Percentiles rank a stretch among this genome's conserved stretches.
Conservation (phyloP, 805 yeast genomes). For the Cyberlindnera euphorbiiphila region DNA sequence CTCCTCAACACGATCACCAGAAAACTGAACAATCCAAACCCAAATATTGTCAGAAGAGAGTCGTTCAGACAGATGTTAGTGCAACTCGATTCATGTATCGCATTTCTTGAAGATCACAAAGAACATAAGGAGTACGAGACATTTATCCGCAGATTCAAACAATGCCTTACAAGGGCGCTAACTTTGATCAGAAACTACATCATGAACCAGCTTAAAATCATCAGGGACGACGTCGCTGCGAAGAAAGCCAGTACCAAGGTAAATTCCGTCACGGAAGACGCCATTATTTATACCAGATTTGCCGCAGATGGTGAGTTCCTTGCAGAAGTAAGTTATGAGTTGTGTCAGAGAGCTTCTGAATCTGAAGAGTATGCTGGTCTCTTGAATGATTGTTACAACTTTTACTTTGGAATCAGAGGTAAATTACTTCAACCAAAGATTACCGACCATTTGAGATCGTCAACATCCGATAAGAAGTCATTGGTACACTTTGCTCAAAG, state of each 20-base stretch:
- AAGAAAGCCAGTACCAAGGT: constrained; percentile 26
- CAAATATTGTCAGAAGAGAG: constrained; percentile 57
- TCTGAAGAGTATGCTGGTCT: constrained; percentile 63
- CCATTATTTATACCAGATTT: constrained; percentile 66
- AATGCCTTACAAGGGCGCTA: constrained; percentile 77
- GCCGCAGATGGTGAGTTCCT: constrained; percentile 39
- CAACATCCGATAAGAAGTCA: constrained; percentile 27
- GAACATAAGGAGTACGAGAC: constrained; percentile 60
- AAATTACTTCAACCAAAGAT: constrained; percentile 44
- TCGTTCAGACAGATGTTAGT: constrained; percentile 50
- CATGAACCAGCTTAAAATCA: constrained; percentile 35
- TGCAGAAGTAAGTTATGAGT: constrained; percentile 32
- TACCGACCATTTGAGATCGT: constrained; percentile 33
- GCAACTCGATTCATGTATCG: constrained; percentile 63
- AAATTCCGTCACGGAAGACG: constrained; percentile 48
- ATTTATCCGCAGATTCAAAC: constrained; percentile 68
- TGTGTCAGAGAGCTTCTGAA: constrained; percentile 35
- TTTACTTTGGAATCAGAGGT: constrained; percentile 57
- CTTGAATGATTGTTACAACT: constrained; percentile 56
- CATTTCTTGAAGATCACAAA: constrained; percentile 49
- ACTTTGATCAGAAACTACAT: constrained; percentile 71
- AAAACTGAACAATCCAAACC: constrained; percentile 64
- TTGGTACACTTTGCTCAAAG: constrained; percentile 61
- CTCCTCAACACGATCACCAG: constrained; percentile 66
- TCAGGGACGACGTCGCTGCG: constrained; percentile 29